A percentile compares a stretch with the other conserved stretches of the same genome.
phyloP scores from a whole-genome alignment of 2,329 filamentous ascomycete genomes.

The Claviceps sp. region DNA sequence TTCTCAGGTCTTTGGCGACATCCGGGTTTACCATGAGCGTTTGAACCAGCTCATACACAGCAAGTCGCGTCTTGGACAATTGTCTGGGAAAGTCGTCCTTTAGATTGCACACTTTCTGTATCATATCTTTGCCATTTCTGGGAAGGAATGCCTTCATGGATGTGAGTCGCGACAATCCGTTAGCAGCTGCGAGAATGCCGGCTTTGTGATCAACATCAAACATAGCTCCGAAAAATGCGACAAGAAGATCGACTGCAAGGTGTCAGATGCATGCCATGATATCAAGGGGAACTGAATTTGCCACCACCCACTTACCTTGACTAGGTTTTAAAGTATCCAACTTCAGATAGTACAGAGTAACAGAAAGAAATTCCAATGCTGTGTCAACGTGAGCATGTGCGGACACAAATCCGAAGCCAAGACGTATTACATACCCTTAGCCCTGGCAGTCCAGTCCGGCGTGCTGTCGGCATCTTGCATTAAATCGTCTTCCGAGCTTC shows the following conservation, averaged over 20 bases:
- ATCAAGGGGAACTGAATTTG: background rate
- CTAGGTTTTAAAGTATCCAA: slow-evolving; percentile 32
- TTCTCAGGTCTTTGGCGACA: slow-evolving; percentile 30
- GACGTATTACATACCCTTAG: slow-evolving; percentile 27
- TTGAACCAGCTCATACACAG: slow-evolving; percentile 36
- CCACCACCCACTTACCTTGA: slow-evolving; percentile 25
- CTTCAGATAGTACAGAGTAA: slow-evolving; percentile 36
- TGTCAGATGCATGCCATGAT: background rate
- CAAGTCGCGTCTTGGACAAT: slow-evolving; percentile 34
- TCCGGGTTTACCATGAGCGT: slow-evolving; percentile 29
- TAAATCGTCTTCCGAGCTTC: slow-evolving; percentile 24
- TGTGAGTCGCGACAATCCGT: slow-evolving; percentile 35
- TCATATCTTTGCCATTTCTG: slow-evolving; percentile 32
- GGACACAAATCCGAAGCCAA: background rate
- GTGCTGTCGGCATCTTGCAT: slow-evolving; percentile 24
- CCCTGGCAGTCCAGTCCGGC: slow-evolving; percentile 38
- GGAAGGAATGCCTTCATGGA: slow-evolving; percentile 38
- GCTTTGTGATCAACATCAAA: slow-evolving; percentile 46
- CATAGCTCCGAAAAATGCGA: slow-evolving; percentile 44
- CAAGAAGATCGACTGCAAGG: slow-evolving; percentile 28
- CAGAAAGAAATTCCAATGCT: slow-evolving; percentile 44
- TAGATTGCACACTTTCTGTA: slow-evolving; percentile 34
- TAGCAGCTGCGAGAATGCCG: slow-evolving; percentile 41
- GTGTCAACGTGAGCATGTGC: background rate
- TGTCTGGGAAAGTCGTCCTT: slow-evolving; percentile 45